A percentile compares a stretch with the other conserved stretches of the same genome.
phyloP scores from a whole-genome alignment of 805 yeast species.

The Hanseniaspora singularis region DNA sequence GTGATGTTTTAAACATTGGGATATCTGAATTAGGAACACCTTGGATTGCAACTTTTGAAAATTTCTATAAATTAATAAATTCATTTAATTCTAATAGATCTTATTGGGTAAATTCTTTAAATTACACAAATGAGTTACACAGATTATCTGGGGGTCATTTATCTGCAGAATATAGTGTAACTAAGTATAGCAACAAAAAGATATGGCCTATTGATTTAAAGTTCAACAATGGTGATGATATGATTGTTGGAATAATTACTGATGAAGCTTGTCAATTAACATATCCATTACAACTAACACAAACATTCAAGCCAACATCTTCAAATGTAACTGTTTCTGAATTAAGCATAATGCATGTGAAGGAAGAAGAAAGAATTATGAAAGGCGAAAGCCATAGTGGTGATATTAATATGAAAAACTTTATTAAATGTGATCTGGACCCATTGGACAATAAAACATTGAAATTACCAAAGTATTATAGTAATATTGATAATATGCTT shows the following conservation, averaged over 20 bases:
- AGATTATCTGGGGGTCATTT: conserved; percentile 12
- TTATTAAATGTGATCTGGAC: conserved; percentile 4
- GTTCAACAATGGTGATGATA: conserved; percentile 1
- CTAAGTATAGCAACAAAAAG: neutral
- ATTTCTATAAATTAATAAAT: conserved; percentile 7
- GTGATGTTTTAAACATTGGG: conserved; percentile 2
- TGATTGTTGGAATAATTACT: conserved; percentile 1
- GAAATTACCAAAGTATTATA: conserved; percentile 2
- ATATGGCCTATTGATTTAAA: conserved; percentile 3
- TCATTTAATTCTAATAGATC: conserved; percentile 5
- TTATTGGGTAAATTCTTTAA: conserved; percentile 10
- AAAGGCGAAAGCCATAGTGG: neutral
- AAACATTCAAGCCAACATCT: neutral
- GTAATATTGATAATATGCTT: conserved; percentile 1
- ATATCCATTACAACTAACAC: neutral
- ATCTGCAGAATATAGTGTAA: neutral
- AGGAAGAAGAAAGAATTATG: neutral
- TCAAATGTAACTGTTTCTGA: neutral
- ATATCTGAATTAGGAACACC: conserved; percentile 8
- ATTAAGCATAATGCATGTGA: neutral
- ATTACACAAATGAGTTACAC: conserved; percentile 2
- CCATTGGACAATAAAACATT: neutral
- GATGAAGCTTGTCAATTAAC: neutral
- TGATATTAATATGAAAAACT: neutral
- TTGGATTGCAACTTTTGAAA: conserved; percentile 7